Percentiles rank a stretch among this genome's conserved stretches.
These are phyloP conservation scores for Clitopilus passeckerianus DNA, from an alignment of 768 basidiomycete genomes.

Conservation along the genomic window DNA sequence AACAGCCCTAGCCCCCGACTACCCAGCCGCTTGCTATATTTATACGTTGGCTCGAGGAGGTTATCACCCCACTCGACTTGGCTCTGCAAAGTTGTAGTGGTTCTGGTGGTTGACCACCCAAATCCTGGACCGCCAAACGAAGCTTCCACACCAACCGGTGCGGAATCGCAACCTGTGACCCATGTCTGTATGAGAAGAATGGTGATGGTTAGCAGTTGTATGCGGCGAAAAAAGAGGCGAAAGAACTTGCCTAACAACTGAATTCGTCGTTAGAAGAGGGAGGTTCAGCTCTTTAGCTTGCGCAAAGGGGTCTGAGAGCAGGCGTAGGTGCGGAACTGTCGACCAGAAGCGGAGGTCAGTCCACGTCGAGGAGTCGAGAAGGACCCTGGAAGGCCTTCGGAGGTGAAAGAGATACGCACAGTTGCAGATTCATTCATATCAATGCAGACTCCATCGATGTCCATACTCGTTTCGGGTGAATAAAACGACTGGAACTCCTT, in stretches of 20 bases:
- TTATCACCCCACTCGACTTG: constrained; percentile 23
- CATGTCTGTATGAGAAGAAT: not conserved
- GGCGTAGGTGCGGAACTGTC: constrained; percentile 58
- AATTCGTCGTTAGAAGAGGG: constrained; percentile 46
- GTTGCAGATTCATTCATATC: constrained; percentile 74
- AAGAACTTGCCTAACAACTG: constrained; percentile 6
- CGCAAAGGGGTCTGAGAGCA: constrained; percentile 55
- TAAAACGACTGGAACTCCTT: constrained; percentile 58
- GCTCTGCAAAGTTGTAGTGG: not conserved
- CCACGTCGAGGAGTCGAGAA: not conserved
- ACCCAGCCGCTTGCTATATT: constrained; percentile 55
- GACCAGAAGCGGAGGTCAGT: not conserved
- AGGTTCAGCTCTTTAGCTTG: constrained; percentile 48
- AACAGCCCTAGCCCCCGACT: constrained; percentile 49
- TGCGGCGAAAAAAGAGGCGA: not conserved
- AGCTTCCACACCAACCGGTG: not conserved
- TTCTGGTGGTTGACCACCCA: not conserved
- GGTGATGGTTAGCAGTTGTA: not conserved
- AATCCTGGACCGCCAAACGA: not conserved
- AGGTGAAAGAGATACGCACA: constrained; percentile 28
- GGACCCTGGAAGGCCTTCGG: too few species aligned
- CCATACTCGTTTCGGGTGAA: constrained; percentile 44
- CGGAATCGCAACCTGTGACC: not conserved
- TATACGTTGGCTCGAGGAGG: constrained; percentile 49
- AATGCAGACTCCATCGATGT: constrained; percentile 72